Evolutionary conservation across 352 stramenopile species (phyloP).

Genomic region (Pythium rhizo-oryzae): DNA sequence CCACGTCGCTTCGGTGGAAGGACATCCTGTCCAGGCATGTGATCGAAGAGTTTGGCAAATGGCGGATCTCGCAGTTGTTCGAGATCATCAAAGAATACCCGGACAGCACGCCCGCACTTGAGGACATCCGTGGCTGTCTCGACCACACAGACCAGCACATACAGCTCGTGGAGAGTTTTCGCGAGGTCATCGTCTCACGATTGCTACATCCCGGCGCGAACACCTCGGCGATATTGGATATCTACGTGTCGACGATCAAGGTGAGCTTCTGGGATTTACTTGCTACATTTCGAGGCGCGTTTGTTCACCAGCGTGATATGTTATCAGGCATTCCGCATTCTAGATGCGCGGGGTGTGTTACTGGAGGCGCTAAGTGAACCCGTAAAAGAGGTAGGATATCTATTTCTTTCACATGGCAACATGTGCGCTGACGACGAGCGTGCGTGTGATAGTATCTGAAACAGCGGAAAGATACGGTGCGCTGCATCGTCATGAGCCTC

Average conservation of each 20-base stretch:
- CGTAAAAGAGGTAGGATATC: conserved; percentile 56
- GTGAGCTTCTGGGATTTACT: conserved; percentile 20
- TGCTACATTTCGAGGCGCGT: neutral
- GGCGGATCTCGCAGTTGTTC: conserved; percentile 95
- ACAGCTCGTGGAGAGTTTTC: conserved; percentile 82
- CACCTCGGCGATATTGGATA: conserved; percentile 96
- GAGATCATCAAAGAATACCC: conserved; percentile 97
- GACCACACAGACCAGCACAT: conserved; percentile 86
- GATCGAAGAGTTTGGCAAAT: conserved; percentile 58
- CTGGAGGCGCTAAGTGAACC: conserved; percentile 80
- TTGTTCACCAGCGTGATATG: neutral
- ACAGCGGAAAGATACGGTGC: conserved; percentile 94
- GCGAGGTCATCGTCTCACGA: conserved; percentile 73
- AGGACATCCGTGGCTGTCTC: conserved; percentile 74
- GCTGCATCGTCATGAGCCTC: conserved; percentile 95
- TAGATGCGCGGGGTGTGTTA: conserved; percentile 93
- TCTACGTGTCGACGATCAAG: conserved; percentile 98
- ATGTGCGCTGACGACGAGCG: neutral
- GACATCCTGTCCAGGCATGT: conserved; percentile 55
- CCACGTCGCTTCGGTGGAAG: conserved; percentile 37
- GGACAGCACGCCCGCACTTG: conserved; percentile 83
- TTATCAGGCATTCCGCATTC: conserved; percentile 86
- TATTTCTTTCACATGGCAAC: neutral
- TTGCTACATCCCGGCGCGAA: conserved; percentile 96
- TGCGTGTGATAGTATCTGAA: conserved; percentile 89